Evolutionary conservation across 2,329 filamentous ascomycete species (phyloP).

Genomic region (Xylariaceae sp.): DNA sequence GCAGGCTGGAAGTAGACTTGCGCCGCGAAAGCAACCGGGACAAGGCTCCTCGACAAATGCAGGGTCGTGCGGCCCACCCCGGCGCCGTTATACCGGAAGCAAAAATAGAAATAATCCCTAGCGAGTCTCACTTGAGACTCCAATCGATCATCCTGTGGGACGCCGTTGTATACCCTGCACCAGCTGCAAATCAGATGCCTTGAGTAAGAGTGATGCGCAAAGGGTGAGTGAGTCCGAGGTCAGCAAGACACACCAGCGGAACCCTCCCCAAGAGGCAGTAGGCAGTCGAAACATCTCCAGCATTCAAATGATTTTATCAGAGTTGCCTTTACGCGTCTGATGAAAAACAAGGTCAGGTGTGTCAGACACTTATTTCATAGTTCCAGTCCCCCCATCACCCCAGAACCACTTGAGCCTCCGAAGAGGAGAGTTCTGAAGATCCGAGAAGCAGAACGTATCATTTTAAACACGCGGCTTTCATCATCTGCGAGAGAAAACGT

Average conservation of each 20-base stretch:
- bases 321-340: conserved; percentile 98
- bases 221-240: background rate
- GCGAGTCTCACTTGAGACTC: conserved; percentile 9
- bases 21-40: background rate
- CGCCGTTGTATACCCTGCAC: background rate
- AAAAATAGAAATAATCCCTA: background rate
- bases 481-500: conserved; percentile 65
- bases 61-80: background rate
- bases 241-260: background rate
- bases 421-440: conserved; percentile 77
- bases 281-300: conserved; percentile 21
- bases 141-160: background rate
- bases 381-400: conserved; percentile 59
- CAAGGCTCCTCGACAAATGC: background rate
- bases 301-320: conserved; percentile 58
- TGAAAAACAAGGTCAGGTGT: conserved; percentile 93
- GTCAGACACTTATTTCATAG: conserved; percentile 99
- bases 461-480: conserved; percentile 98
- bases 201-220: no score
- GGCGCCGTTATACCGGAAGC: background rate
- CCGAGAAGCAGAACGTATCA: conserved; percentile 69
- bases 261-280: background rate
- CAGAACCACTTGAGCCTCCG: conserved; percentile 89
- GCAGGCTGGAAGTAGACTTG: background rate
- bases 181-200: background rate